Evolutionary conservation across 306 rosid genomes (phyloP), one percentile per base, ranked within the genome.

Genomic region (Amphicarpaea edgeworthii): DNA sequence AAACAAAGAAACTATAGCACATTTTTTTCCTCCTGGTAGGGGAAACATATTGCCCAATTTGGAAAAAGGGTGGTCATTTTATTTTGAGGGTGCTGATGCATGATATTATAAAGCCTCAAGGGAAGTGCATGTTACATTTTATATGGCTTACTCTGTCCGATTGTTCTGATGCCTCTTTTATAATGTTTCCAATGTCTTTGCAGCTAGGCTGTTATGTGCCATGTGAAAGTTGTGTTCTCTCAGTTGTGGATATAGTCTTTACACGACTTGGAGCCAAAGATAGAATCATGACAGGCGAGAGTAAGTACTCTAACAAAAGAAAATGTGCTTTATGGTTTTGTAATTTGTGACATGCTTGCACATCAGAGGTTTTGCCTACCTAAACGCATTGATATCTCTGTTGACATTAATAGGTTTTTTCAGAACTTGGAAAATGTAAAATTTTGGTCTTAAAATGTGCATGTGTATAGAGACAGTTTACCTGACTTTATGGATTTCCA

Each of bases 221-320:
- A 40, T 90, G 92, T 46, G 91, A 94, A 85, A 77, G 21, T 15
- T 94, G 97, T 65, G 86, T 79, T 61, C 81, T 94, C 68, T 90
- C 98, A 19, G 89, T 86, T 28, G 98, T 85, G 84, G 98, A 94
- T 86, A 83, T 84, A 71, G 84, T 94, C 86, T 94, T 92, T 86
- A 94, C 98, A 11, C 87, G 98, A 54, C 98, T 94, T 77, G 98
- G 98, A 63, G 96, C 97, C 47, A 92, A 93, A n/a, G 98, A 94
- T 75, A 91, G 96, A 80, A 94, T 94, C 84, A 90, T 94, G 98
- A 72, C 97, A 12, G 98, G 98, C 82, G 98, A 94, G 91, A 94
- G 98, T 94, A 85, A 88, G 97, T 86, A 54, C 30, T 45, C 75
- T 23, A 65, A 41, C 83, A 53, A 19, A 57, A 37, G 30, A 26